Evolutionary conservation across 2,329 filamentous ascomycete genomes (phyloP), one percentile per base, ranked within the genome.

Genomic region (Fusarium avenaceum): DNA sequence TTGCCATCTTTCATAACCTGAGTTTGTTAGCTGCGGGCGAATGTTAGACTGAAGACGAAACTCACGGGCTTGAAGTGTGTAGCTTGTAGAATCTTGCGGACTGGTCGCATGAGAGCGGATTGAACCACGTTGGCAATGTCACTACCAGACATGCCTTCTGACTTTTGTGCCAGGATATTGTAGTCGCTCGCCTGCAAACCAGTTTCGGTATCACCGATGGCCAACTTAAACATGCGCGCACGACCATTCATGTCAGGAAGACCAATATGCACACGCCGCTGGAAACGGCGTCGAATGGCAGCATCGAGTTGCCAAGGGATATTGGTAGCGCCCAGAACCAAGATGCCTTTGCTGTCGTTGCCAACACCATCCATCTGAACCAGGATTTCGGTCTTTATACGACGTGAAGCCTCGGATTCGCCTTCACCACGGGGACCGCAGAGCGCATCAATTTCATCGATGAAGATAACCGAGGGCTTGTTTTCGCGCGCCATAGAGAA

Each of bases 341-440:
- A 84, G 10, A 99, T 95, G 20, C 95, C 96, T 74, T 92, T 94
- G 66, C 92, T 95, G 80, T 99, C 96, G 67, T 96, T 95, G 67
- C 96, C 96, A 11, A 99, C 96, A 81, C 96, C 96, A 74, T 99
- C 96, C 96, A 99, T 99, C 80, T 99, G 96, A 19, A 99, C 95
- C 15, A 99, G 89, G 75, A 99, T 89, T 80, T 99, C 96, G 1
- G 96, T 99, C 83, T 99, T 99, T 85, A 99, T 99, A 78, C 96
- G 92, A 64, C 96, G 89, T 52, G 94, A 97, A 2, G 96, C 96
- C 84, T 99, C 96, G 2, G 94, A 97, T 83, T 99, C 96, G 77
- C 96, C 96, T 85, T 99, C 96, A 68, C 88, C 89, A 72, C 96
- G 89, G 10, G 95, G 94, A 1, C 96, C 96, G 77, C 96, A 98